Evolutionary conservation across 2,329 filamentous ascomycete genomes (phyloP), one percentile per base, ranked within the genome.

Genomic region (Venturia nashicola): DNA sequence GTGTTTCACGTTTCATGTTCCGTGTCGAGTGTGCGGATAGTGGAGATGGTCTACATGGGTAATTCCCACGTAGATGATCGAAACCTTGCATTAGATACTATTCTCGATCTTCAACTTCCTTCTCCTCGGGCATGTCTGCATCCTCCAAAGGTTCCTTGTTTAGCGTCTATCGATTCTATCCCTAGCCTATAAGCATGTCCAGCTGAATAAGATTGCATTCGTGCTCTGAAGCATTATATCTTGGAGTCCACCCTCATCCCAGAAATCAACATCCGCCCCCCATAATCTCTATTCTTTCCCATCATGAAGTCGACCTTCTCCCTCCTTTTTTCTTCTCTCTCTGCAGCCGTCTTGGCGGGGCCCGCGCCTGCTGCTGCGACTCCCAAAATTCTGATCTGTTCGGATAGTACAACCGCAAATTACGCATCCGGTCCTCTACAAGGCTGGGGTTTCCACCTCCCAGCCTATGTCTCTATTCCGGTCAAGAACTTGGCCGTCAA

Each of bases 401-500:
- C 46, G 6, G 61, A 63, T 34, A 63, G 61, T 20, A 63, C 61
- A 11, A 59, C 61, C 34, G 61, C 61, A 11, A 46, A 63, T 23
- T 63, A 63, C 40, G 20, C 23, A 18, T 20, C 18, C 32, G 11
- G n/a, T 1, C n/a, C 43, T 7, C 23, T 42, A 3, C 61, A 63
- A 40, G 57, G 62, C n/a, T 64, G 62, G 62, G 62, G 62, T 11
- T 64, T 32, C n/a, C 59, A 44, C 42, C 20, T 61, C 18, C 8
- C 12, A 18, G 14, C 18, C 1, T 64, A 61, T 16, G 27, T 64
- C 3, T 18, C 55, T 32, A 64, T 64, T 16, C 20, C 59, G 5
- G 66, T 69, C 20, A 44, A 18, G 11, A 69, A 69, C 59, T 61
- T 68, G 18, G 68, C 68, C 27, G 48, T 43, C 16, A 64, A 64